Base-by-base conservation (phyloP, 208 protist genomes). In the Leishmania mexicana region DNA sequence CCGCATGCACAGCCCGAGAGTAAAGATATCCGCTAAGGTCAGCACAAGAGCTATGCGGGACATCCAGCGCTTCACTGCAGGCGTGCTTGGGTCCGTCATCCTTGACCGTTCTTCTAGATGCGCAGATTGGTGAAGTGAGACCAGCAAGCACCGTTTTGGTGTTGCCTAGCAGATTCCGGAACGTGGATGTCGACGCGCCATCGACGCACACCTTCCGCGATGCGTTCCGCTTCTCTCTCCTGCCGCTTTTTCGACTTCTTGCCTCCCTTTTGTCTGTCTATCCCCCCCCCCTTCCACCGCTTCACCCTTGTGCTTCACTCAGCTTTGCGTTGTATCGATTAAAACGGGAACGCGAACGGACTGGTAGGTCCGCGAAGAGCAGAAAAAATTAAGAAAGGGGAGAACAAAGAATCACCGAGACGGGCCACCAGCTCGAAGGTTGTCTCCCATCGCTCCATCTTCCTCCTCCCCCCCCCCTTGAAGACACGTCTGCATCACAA, bases 1-100 rank as follows among this genome's bases (percentile, higher is more conserved):
- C 24, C 17, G 57, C 40, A 80, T 31, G 54, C 57, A 10, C 76
- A 75, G 21, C 35, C 72, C 58, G n/a, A 57, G 31, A 79, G 47
- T 31, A 19, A 57, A 65, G 54, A 19, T 35, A 71, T 47, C 38
- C 21, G 24, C 45, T 54, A 45, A 47, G 3, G 42, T 38, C 70
- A 74, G 31, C 24, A 74, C 15, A 54, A 74, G 7, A 47, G 70
- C 28, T 51, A 54, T 38, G 70, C 45, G 8, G 8, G 70, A 53
- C 47, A 74, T n/a, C 45, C 40, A 53, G 13, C 11, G 24, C 13
- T 13, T 53, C 47, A 54, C 28, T 53, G 24, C 70, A 54, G 11
- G 67, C 38, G 21, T 42, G 67, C 67, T 11, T 72, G 38, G 2
- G 31, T 4, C 21, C 21, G 40, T 47, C 40, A 72, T 40, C 0